These are phyloP conservation scores for Nicotiana tomentosiformis DNA, from an alignment of 257 asterid genomes.

Conservation along the genomic window DNA sequence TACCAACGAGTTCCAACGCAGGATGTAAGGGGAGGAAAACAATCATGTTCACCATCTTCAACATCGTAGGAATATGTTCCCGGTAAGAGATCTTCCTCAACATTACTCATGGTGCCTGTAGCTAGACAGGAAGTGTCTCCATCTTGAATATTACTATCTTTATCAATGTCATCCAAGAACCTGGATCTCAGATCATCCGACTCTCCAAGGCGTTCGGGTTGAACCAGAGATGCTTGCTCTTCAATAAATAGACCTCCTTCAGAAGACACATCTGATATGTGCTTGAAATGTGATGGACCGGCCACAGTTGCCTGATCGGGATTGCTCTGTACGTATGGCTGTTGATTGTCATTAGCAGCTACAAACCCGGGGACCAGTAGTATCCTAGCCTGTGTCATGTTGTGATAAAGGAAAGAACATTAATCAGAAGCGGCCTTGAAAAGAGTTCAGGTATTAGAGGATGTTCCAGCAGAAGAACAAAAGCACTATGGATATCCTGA, in stretches of 20 bases:
- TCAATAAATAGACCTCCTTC: constrained; percentile 20
- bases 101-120: constrained; percentile 71
- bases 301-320: constrained; percentile 22
- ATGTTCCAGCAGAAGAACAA: background rate
- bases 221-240: constrained; percentile 25
- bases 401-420: background rate
- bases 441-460: background rate
- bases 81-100: constrained; percentile 59
- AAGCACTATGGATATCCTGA: background rate
- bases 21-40: constrained; percentile 71
- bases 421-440: background rate
- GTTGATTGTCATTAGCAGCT: constrained; percentile 33
- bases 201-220: constrained; percentile 22
- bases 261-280: constrained; percentile 15
- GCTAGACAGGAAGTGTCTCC: constrained; percentile 80
- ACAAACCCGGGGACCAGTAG: constrained; percentile 58
- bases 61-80: constrained; percentile 46
- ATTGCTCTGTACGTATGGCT: constrained; percentile 27
- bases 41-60: constrained; percentile 48
- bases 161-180: constrained; percentile 45
- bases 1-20: constrained; percentile 98
- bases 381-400: constrained; percentile 71
- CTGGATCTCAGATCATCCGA: constrained; percentile 26
- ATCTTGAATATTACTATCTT: constrained; percentile 54
- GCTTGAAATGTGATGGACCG: constrained; percentile 27